These are phyloP conservation scores for Leptodontidium sp. DNA, from an alignment of 2,329 filamentous ascomycete species.

Conservation along the genomic window DNA sequence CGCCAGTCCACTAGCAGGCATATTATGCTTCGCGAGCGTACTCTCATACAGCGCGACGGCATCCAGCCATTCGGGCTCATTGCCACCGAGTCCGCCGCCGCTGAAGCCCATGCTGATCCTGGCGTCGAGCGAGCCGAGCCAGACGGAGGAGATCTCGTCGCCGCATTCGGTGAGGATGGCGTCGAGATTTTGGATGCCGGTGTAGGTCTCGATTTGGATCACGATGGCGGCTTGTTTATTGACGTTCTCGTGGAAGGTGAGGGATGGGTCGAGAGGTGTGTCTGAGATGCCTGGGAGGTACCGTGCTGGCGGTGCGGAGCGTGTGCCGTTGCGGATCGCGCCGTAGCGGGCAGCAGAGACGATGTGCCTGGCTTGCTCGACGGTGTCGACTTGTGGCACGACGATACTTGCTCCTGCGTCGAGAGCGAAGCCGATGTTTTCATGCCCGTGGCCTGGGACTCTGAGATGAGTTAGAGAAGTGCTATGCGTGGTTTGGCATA, in stretches of 20 bases:
- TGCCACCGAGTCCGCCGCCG: conserved; percentile 40
- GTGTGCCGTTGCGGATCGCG: conserved; percentile 49
- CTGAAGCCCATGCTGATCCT: conserved; percentile 55
- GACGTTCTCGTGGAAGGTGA: conserved; percentile 50
- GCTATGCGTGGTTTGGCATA: neutral
- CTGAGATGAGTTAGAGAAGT: conserved; percentile 32
- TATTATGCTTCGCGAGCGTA: conserved; percentile 56
- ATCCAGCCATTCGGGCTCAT: conserved; percentile 54
- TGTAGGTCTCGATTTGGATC: conserved; percentile 56
- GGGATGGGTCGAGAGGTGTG: conserved; percentile 43
- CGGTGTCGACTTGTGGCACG: conserved; percentile 57
- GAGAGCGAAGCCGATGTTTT: conserved; percentile 55
- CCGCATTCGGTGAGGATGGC: conserved; percentile 56
- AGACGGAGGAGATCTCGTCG: conserved; percentile 55
- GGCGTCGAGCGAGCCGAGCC: conserved; percentile 55
- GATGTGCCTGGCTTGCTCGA: conserved; percentile 54
- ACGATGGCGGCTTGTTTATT: conserved; percentile 58
- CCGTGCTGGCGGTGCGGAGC: conserved; percentile 56
- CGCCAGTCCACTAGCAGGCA: conserved; percentile 46
- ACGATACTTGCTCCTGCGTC: conserved; percentile 59
- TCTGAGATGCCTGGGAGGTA: conserved; percentile 53
- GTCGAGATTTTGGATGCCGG: conserved; percentile 57
- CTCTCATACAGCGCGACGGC: conserved; percentile 50
- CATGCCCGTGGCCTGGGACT: conserved; percentile 57
- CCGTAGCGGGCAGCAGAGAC: conserved; percentile 56